Evolutionary conservation across 1,139 yeast genomes (phyloP), one percentile per base, ranked within the genome.

Genomic region (Magnusiomyces clavatus): DNA sequence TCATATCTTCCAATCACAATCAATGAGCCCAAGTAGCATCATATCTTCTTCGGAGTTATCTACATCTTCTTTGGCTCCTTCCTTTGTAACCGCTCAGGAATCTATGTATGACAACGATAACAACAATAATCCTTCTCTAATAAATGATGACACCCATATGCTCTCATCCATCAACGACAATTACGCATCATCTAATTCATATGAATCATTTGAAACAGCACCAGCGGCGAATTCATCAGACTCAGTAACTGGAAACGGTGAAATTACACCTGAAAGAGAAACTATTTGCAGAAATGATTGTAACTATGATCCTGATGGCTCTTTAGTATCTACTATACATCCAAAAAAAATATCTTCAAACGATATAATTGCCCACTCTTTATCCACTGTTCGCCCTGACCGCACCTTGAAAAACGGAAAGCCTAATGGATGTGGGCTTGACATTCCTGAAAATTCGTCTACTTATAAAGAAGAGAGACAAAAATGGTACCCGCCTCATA

Each of bases 21-120:
- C 31, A 12, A 10, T 20, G 3, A 4, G 34, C 10, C 31, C n/a
- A 2, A 41, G 31, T 14, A 41, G 44, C 16, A 34, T 41, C 4
- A 19, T 41, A 10, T 13, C 44, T 3, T 20, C 44, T 41, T 41
- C 44, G 12, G 44, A 41, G 6, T 12, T 44, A 14, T 36, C 47
- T 35, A 34, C 47, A 34, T 46, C 52, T 19, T 38, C 39, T 0
- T 48, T 49, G 6, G 43, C 38, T 3, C 43, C 31, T n/a, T 51
- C 54, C 14, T 51, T 51, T 51, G 51, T 51, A 10, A 51, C 54
- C 11, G 53, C 53, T 6, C 51, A 16, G 8, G 51, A 37, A 6
- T 38, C 46, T 12, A 31, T 20, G 34, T 19, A 16, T 16, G 47
- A 35, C 34, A 16, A 14, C 14, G 36, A 17, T 6, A 13, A 36